Evolutionary conservation across 345 rosid species (phyloP).

Genomic region (Gossypium herbaceum): DNA sequence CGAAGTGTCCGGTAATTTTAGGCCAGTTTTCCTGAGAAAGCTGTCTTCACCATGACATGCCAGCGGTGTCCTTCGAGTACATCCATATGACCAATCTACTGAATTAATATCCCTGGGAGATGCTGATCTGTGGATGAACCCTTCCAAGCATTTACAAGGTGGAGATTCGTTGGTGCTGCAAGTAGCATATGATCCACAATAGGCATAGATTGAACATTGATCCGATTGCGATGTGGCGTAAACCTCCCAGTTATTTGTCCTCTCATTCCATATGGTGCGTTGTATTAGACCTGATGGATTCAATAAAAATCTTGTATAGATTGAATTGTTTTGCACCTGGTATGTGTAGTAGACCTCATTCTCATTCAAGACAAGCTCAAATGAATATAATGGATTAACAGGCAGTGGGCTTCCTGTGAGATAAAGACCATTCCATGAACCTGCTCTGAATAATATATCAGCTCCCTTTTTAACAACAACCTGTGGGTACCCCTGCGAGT

Average conservation of each 20-base stretch:
- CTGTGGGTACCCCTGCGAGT: constrained; percentile 26
- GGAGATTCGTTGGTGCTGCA: neutral
- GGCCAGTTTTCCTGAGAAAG: constrained; percentile 21
- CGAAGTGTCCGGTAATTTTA: constrained; percentile 26
- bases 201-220: constrained; percentile 29
- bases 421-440: constrained; percentile 69
- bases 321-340: constrained; percentile 7
- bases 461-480: constrained; percentile 19
- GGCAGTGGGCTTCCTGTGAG: constrained; percentile 61
- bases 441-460: constrained; percentile 36
- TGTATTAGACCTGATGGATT: constrained; percentile 30
- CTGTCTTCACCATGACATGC: constrained; percentile 25
- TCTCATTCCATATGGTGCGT: constrained; percentile 53
- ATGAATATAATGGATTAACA: constrained; percentile 29
- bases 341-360: constrained; percentile 48
- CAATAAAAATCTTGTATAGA: constrained; percentile 45
- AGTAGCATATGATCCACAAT: constrained; percentile 9
- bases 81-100: constrained; percentile 32
- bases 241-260: neutral
- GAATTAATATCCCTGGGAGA: constrained; percentile 20
- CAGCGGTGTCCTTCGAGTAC: constrained; percentile 13
- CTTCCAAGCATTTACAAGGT: constrained; percentile 33
- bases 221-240: constrained; percentile 9
- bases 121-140: constrained; percentile 31
- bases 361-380: constrained; percentile 31